phyloP scores from a whole-genome alignment of 441 rosid species.

The Flueggea neowawraea region DNA sequence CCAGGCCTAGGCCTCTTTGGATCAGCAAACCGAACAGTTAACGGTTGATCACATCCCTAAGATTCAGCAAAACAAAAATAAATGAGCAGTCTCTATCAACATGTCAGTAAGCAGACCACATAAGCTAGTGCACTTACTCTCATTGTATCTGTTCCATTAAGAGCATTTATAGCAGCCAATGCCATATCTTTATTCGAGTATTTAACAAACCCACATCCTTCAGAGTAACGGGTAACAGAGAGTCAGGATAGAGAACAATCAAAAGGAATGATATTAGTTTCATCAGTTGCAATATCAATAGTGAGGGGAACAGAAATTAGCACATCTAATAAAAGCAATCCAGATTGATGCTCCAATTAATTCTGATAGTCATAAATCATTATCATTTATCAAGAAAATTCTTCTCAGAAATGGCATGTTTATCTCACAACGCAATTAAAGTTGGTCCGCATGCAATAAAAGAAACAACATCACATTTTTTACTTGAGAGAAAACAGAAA shows the following conservation, averaged over 20 bases:
- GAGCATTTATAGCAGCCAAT: conserved; percentile 85
- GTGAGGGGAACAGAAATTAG: too few species aligned
- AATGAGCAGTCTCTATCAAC: conserved; percentile 6
- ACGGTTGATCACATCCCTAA: conserved; percentile 96
- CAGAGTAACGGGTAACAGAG: conserved; percentile 29
- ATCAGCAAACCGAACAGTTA: conserved; percentile 99
- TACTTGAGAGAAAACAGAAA: not conserved
- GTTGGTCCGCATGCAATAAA: too few species aligned
- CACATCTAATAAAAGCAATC: too few species aligned
- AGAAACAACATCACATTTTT: too few species aligned
- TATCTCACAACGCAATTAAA: too few species aligned
- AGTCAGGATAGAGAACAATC: conserved; percentile 7
- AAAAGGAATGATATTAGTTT: too few species aligned
- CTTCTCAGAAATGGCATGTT: too few species aligned
- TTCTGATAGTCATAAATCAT: too few species aligned
- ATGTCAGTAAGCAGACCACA: conserved; percentile 21
- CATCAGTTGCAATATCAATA: too few species aligned
- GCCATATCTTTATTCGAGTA: conserved; percentile 88
- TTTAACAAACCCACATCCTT: conserved; percentile 99
- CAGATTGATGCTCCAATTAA: too few species aligned
- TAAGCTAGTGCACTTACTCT: conserved; percentile 54
- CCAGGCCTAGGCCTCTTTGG: conserved; percentile 97
- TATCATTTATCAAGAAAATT: too few species aligned
- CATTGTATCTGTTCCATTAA: conserved; percentile 89
- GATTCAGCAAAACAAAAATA: conserved; percentile 19